Conservation (phyloP, 257 asterid genomes). For the Ilex asprella region DNA sequence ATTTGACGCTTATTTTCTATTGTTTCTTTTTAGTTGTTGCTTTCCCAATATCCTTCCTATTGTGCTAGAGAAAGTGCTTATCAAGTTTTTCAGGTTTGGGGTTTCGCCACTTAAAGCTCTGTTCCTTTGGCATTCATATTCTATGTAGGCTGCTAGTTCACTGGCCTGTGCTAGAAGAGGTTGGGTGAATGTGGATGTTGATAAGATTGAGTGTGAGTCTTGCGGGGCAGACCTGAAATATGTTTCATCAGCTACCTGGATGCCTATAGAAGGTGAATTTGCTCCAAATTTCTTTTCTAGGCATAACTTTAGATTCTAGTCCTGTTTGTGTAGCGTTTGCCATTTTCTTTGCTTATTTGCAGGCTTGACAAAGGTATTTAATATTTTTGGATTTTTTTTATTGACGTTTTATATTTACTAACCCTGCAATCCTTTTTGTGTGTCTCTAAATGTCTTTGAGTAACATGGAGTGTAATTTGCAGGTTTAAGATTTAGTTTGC, state of each 20-base stretch:
- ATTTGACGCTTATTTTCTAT: too few relatives aligned
- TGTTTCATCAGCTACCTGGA: constrained; percentile 51
- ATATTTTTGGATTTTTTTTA: too few relatives aligned
- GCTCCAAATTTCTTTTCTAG: constrained; percentile 20
- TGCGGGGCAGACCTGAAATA: constrained; percentile 76
- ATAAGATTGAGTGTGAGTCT: constrained; percentile 89
- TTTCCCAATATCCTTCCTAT: background rate
- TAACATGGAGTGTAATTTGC: too few relatives aligned
- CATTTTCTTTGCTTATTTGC: too few relatives aligned
- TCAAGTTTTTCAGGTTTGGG: background rate
- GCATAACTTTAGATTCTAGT: background rate
- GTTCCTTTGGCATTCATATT: constrained; percentile 15
- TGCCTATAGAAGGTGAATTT: constrained; percentile 76
- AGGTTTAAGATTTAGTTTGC: too few relatives aligned
- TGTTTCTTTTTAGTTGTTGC: background rate
- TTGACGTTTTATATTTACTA: too few relatives aligned
- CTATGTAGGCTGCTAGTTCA: constrained; percentile 73
- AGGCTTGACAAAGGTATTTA: too few relatives aligned
- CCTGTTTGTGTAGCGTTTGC: too few relatives aligned
- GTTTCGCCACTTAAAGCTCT: constrained; percentile 15
- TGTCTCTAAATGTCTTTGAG: too few relatives aligned
- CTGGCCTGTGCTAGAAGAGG: constrained; percentile 98
- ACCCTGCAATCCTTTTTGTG: too few relatives aligned
- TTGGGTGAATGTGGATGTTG: constrained; percentile 89
- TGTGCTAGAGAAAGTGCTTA: background rate